Conservation (phyloP, 2,329 filamentous ascomycete species). For the Hypoxylon sp. region DNA sequence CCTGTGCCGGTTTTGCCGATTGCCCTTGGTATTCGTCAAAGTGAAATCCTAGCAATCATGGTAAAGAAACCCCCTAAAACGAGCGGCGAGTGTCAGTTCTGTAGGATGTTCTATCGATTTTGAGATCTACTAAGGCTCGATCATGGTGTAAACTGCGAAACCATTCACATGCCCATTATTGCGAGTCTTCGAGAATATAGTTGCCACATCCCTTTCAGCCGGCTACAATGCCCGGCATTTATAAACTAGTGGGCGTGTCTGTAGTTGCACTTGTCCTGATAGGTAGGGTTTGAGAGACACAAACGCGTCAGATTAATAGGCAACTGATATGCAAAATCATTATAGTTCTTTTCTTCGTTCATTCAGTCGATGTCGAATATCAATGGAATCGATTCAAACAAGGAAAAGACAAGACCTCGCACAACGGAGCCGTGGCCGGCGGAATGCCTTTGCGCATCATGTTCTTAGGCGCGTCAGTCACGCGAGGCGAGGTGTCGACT, state of each 20-base stretch:
- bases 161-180: conserved; percentile 5
- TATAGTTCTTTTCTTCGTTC: conserved; percentile 40
- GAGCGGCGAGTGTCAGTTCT: not conserved
- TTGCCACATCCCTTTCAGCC: not conserved
- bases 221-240: conserved; percentile 32
- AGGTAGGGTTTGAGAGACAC: conserved; percentile 20
- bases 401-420: conserved; percentile 15
- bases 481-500: conserved; percentile 48
- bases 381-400: conserved; percentile 35
- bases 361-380: conserved; percentile 43
- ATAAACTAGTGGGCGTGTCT: conserved; percentile 30
- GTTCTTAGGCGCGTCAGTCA: conserved; percentile 49
- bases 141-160: conserved; percentile 24
- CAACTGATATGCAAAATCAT: conserved; percentile 20
- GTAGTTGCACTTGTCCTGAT: conserved; percentile 27
- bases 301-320: not conserved
- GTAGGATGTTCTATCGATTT: conserved; percentile 1
- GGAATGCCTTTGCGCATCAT: conserved; percentile 50
- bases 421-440: conserved; percentile 34
- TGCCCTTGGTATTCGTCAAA: conserved; percentile 6
- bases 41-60: conserved; percentile 3
- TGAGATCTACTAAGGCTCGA: conserved; percentile 1
- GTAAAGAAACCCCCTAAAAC: not conserved
- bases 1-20: conserved; percentile 40
- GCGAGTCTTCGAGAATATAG: conserved; percentile 3